phyloP scores from a whole-genome alignment of 2,329 filamentous ascomycete genomes.

The Paracamarosporium sp. region DNA sequence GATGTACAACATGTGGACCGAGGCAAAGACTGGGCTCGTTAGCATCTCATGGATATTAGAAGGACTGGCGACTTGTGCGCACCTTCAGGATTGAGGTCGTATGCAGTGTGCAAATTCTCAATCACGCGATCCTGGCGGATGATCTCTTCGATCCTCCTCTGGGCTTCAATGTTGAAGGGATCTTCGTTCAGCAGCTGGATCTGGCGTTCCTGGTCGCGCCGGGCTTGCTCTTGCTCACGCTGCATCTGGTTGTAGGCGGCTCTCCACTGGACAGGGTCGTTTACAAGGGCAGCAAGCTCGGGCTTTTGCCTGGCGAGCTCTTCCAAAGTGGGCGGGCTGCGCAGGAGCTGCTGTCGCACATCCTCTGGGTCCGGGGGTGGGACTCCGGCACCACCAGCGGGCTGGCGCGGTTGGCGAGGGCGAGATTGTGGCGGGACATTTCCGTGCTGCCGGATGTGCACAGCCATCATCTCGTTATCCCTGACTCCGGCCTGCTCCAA shows the following conservation, averaged over 20 bases:
- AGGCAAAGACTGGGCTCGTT: constrained; percentile 75
- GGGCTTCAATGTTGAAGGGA: constrained; percentile 91
- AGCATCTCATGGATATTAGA: constrained; percentile 11
- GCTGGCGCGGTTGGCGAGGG: constrained; percentile 14
- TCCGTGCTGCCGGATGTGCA: constrained; percentile 67
- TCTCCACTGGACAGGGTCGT: constrained; percentile 78
- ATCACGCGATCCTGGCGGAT: constrained; percentile 94
- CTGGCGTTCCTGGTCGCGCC: constrained; percentile 79
- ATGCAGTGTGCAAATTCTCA: constrained; percentile 94
- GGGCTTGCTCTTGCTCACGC: constrained; percentile 73
- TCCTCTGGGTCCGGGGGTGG: constrained; percentile 70
- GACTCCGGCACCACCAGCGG: constrained; percentile 35
- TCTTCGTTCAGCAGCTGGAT: constrained; percentile 89
- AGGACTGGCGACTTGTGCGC: constrained; percentile 34
- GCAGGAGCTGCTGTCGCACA: constrained; percentile 81
- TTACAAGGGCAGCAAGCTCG: constrained; percentile 76
- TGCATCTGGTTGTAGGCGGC: constrained; percentile 73
- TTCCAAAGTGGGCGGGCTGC: constrained; percentile 74
- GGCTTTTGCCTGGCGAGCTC: constrained; percentile 77
- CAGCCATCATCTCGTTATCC: constrained; percentile 90
- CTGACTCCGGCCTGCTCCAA: constrained; percentile 80
- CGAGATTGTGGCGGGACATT: constrained; percentile 28
- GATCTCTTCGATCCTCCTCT: constrained; percentile 93
- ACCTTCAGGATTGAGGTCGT: constrained; percentile 98
- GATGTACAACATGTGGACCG: constrained; percentile 95